A percentile compares a stretch with the other conserved stretches of the same genome.
These are phyloP conservation scores for Symbiotaphrina buchneri DNA, from an alignment of 495 filamentous ascomycete genomes.

Conservation along the genomic window DNA sequence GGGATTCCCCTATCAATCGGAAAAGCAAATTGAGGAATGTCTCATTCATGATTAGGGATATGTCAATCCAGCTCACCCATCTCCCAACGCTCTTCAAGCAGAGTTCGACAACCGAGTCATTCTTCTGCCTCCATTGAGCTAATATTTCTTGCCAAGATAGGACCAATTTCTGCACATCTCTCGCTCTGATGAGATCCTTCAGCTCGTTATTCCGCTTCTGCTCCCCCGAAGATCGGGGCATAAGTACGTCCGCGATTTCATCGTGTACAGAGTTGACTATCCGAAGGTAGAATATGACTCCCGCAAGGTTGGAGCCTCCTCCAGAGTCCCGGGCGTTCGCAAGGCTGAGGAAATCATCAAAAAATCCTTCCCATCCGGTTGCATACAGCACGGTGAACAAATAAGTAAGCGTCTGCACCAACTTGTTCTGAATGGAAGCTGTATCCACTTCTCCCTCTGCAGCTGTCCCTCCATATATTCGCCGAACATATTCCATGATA, in stretches of 20 bases:
- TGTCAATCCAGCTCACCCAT: slow-evolving; percentile 98
- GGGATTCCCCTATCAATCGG: slow-evolving; percentile 44
- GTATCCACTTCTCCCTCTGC: slow-evolving; percentile 34
- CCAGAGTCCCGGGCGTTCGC: slow-evolving; percentile 29
- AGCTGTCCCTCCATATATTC: slow-evolving; percentile 38
- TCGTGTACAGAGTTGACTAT: slow-evolving; percentile 78
- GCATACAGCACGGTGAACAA: slow-evolving; percentile 75
- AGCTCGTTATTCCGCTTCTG: slow-evolving; percentile 58
- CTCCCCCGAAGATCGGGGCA: slow-evolving; percentile 52
- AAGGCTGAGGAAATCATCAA: slow-evolving; percentile 64
- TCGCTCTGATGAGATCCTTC: slow-evolving; percentile 67
- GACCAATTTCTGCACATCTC: slow-evolving; percentile 72
- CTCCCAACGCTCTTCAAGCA: slow-evolving; percentile 71
- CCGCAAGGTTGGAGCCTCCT: slow-evolving; percentile 34
- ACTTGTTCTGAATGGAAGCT: slow-evolving; percentile 76
- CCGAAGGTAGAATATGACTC: slow-evolving; percentile 72
- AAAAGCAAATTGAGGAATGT: slow-evolving; percentile 65
- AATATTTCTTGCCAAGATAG: slow-evolving; percentile 82
- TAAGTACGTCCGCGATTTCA: slow-evolving; percentile 80
- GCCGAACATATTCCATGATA: slow-evolving; percentile 52
- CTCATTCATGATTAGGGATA: slow-evolving; percentile 75
- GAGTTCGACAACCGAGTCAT: slow-evolving; percentile 60
- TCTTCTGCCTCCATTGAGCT: slow-evolving; percentile 48
- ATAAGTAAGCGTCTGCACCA: slow-evolving; percentile 82
- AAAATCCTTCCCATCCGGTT: slow-evolving; percentile 63